phyloP scores from a whole-genome alignment of 108 stramenopile species.

The Nitzschia sp. region DNA sequence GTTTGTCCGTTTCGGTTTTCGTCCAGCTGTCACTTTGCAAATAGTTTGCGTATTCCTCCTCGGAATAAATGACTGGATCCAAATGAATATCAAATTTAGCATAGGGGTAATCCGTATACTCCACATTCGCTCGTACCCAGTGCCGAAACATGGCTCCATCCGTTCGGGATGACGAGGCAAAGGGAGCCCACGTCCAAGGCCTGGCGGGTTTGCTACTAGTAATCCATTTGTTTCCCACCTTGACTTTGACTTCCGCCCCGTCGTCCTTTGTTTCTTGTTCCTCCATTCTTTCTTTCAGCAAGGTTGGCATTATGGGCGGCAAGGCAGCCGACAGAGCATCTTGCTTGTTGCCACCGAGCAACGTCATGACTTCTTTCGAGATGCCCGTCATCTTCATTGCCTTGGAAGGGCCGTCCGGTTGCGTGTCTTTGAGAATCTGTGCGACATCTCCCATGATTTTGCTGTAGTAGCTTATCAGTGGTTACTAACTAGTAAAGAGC shows the following conservation, averaged over 20 bases:
- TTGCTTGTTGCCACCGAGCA: conserved; percentile 29
- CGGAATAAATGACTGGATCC: conserved; percentile 75
- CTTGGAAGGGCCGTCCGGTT: conserved; percentile 9
- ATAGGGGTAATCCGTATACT: conserved; percentile 94
- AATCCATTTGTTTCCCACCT: conserved; percentile 65
- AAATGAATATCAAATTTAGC: conserved; percentile 89
- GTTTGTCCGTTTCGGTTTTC: conserved; percentile 85
- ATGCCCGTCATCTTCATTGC: conserved; percentile 46
- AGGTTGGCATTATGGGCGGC: conserved; percentile 68
- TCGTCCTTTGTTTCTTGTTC: background rate
- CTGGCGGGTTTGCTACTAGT: conserved; percentile 53
- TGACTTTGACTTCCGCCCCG: conserved; percentile 35
- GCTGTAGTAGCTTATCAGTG: background rate
- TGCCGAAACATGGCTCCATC: conserved; percentile 72
- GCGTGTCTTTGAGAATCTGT: conserved; percentile 26
- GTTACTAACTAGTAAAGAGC: no score
- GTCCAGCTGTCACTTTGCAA: conserved; percentile 77
- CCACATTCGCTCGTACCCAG: conserved; percentile 81
- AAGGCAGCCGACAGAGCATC: conserved; percentile 40
- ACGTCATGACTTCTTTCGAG: conserved; percentile 40
- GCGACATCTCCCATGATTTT: conserved; percentile 43
- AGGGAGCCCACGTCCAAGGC: conserved; percentile 83
- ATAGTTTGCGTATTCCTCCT: conserved; percentile 73
- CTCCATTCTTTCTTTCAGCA: conserved; percentile 15
- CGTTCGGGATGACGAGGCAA: conserved; percentile 70